Base-by-base conservation (phyloP, 768 basidiomycete genomes). In the Pisolithus orientalis region DNA sequence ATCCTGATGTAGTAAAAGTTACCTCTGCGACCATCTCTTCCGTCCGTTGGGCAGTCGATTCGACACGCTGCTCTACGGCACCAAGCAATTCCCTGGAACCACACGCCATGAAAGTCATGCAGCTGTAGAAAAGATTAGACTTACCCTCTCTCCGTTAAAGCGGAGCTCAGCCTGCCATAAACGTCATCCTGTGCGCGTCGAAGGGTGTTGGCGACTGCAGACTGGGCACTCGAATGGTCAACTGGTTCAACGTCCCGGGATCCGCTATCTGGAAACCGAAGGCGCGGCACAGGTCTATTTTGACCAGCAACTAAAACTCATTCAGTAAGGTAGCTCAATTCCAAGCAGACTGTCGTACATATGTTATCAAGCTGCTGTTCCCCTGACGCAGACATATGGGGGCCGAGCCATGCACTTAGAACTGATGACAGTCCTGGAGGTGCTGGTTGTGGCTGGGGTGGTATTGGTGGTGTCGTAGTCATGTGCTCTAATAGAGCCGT, bases 1-100 rank as follows among this genome's bases (percentile, higher is more conserved):
- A n/a, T 44, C 21, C 10, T n/a, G 43, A 39, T 44, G 42, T 39
- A 14, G 24, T 21, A 2, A 43, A 37, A 24, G 57, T 51, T 50
- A 83, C 84, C 75, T 87, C 83, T 1, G 74, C 60, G 1, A 81
- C 75, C 84, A 87, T 85, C 57, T 70, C 77, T 60, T 73, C 80
- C 60, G 83, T 85, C 4, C 84, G 84, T 53, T 80, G 71, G 62
- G 82, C 83, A n/a, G 87, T 64, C 0, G 80, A 75, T 49, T 82
- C 78, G 58, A 87, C 80, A 4, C 76, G 76, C 43, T 84, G 79
- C 60, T 85, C 80, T 40, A 86, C 63, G 53, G 82, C 75, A 16
- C 74, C 78, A 4, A 86, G 70, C 68, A 79, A 70, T 70, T 87
- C 80, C n/a, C 84, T 86, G 44, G 4, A 29, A 10, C n/a, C 28